These are phyloP conservation scores for Paragyromitra xinjiangensis DNA, from an alignment of 495 filamentous ascomycete species.

Conservation along the genomic window DNA sequence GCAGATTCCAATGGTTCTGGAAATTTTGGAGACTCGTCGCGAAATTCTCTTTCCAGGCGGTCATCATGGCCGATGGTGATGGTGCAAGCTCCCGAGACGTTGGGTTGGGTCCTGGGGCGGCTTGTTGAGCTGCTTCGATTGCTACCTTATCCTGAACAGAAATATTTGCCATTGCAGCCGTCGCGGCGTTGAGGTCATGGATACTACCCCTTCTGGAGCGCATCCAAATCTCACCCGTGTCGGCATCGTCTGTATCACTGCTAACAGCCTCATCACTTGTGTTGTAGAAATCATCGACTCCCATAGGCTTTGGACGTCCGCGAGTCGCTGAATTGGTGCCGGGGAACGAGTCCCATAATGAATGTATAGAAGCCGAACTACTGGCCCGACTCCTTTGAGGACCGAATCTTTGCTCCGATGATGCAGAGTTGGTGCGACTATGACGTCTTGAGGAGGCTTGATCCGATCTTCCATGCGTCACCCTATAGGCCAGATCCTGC, in stretches of 20 bases:
- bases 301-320: constrained; percentile 59
- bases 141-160: constrained; percentile 60
- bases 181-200: constrained; percentile 59
- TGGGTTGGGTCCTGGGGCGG: constrained; percentile 55
- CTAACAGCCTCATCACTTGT: constrained; percentile 59
- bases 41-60: constrained; percentile 76
- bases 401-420: constrained; percentile 62
- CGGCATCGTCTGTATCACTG: constrained; percentile 45
- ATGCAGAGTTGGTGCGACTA: constrained; percentile 64
- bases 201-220: constrained; percentile 41
- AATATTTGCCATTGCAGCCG: constrained; percentile 58
- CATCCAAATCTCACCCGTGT: constrained; percentile 37
- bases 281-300: constrained; percentile 64
- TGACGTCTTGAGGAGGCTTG: constrained; percentile 65
- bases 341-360: constrained; percentile 62
- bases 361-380: constrained; percentile 72
- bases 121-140: constrained; percentile 56
- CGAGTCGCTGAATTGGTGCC: constrained; percentile 61
- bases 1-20: constrained; percentile 73
- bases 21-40: constrained; percentile 80
- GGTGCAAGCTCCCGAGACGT: constrained; percentile 63
- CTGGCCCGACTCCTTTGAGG: constrained; percentile 67
- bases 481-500: constrained; percentile 69
- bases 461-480: constrained; percentile 61
- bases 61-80: constrained; percentile 69